These are phyloP conservation scores for Pisolithus tinctorius DNA, from an alignment of 768 basidiomycete genomes.

Conservation along the genomic window DNA sequence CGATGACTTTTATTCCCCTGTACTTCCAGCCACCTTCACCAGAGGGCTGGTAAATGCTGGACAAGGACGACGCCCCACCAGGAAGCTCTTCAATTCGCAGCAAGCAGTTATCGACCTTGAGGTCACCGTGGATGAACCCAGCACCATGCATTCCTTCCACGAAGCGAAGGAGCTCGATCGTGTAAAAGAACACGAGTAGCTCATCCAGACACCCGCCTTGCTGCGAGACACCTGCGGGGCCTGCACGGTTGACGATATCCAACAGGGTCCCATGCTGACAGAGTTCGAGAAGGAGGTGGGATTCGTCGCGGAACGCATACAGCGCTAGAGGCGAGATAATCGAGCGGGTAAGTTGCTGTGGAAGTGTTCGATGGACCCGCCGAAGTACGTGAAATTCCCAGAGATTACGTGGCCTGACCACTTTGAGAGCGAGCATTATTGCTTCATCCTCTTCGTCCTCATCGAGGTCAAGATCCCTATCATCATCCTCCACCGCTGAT, in stretches of 20 bases:
- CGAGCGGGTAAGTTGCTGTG: slow-evolving; percentile 50
- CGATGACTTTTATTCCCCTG: slow-evolving; percentile 91
- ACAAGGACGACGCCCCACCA: slow-evolving; percentile 64
- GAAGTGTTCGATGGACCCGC: slow-evolving; percentile 65
- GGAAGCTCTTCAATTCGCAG: slow-evolving; percentile 82
- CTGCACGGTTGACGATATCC: slow-evolving; percentile 84
- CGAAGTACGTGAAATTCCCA: slow-evolving; percentile 93
- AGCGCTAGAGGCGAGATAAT: slow-evolving; percentile 73
- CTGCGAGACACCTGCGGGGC: slow-evolving; percentile 66
- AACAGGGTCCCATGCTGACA: slow-evolving; percentile 90
- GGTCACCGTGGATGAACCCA: slow-evolving; percentile 94
- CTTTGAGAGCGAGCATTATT: slow-evolving; percentile 76
- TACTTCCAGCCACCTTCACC: slow-evolving; percentile 80
- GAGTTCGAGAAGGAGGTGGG: slow-evolving; percentile 80
- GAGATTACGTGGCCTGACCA: slow-evolving; percentile 79
- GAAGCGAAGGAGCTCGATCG: slow-evolving; percentile 78
- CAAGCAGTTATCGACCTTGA: slow-evolving; percentile 99
- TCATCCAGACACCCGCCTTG: slow-evolving; percentile 85
- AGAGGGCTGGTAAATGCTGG: slow-evolving; percentile 63
- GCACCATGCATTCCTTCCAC: slow-evolving; percentile 74
- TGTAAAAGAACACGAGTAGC: slow-evolving; percentile 91
- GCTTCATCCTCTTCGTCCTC: slow-evolving; percentile 51
- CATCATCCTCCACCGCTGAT: slow-evolving; percentile 33
- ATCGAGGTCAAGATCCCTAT: slow-evolving; percentile 37
- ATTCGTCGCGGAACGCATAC: slow-evolving; percentile 85